Evolutionary conservation across 768 basidiomycete genomes (phyloP), one percentile per base, ranked within the genome.

Genomic region (Leccinum incarnatum): DNA sequence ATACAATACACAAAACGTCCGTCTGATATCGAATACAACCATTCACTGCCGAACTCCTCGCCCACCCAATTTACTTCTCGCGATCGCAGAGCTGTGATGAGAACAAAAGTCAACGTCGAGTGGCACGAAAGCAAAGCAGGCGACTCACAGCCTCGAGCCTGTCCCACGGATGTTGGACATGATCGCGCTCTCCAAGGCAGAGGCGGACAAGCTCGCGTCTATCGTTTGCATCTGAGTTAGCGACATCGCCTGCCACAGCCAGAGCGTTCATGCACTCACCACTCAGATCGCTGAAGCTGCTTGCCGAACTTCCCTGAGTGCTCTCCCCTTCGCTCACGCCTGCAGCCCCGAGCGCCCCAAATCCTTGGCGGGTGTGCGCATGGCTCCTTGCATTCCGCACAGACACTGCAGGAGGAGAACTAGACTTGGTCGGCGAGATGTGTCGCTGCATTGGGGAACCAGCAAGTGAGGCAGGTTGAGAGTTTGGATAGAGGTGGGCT

Each of bases 281-380:
- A 65, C 92, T 94, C 47, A 93, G 67, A 67, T 94, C 92, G 67
- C 91, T 93, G 65, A 93, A 92, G 70, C 92, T 85, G 7, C 91
- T 92, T 0, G 90, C 83, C 46, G 86, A 84, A 23, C 90, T 92
- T 3, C 85, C 84, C 52, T 87, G 81, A 62, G 77, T 83, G 63
- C 88, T 88, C 47, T 79, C 79, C 55, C 82, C 79, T 56, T 87
- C 83, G 63, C 82, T 83, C 37, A 72, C 67, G 45, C 70, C 75
- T 36, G 77, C 65, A 46, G 75, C 57, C 72, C 78, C 53, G 76
- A 75, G 55, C 78, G 65, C 69, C n/a, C 68, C 60, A 32, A 80
- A 75, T 27, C 77, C 75, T 65, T 83, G 79, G 19, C 80, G 77
- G 54, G 76, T 72, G 58, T 83, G 79, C 8, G 76, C 72, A 57